These are phyloP conservation scores for Ustulina deusta DNA, from an alignment of 2,329 filamentous ascomycete genomes.

Conservation along the genomic window DNA sequence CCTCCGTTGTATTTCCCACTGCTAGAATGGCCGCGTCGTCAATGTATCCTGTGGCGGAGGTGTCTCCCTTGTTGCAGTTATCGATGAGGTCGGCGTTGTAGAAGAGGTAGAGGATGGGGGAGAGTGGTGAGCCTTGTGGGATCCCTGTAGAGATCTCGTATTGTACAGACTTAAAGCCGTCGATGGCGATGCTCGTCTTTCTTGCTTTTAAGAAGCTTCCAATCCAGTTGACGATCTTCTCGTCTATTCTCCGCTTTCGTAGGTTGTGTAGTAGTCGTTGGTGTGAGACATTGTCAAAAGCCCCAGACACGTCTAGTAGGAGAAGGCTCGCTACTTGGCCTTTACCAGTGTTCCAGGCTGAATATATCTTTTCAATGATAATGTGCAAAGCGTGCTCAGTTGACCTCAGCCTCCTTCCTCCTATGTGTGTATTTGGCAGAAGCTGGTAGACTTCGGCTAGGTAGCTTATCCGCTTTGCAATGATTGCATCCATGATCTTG, in stretches of 20 bases:
- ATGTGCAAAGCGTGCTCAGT: background rate
- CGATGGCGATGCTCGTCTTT: too few relatives aligned
- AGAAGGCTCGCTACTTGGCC: background rate
- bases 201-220: too few relatives aligned
- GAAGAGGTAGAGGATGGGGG: too few relatives aligned
- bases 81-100: too few relatives aligned
- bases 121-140: too few relatives aligned
- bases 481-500: too few relatives aligned
- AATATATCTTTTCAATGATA: background rate
- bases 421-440: background rate
- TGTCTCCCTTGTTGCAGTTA: too few relatives aligned
- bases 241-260: background rate
- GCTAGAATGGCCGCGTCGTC: background rate
- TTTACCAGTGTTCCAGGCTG: background rate
- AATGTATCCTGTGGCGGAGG: too few relatives aligned
- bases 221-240: background rate
- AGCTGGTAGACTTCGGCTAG: background rate
- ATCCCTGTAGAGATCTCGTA: too few relatives aligned
- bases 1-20: background rate
- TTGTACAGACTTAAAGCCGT: too few relatives aligned
- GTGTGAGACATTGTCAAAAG: background rate
- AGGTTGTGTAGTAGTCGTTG: background rate
- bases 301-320: background rate
- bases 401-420: too few relatives aligned
- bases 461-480: slow-evolving; percentile 3